Conservation (phyloP, 352 stramenopile species). For the Pythium rishiriense region DNA sequence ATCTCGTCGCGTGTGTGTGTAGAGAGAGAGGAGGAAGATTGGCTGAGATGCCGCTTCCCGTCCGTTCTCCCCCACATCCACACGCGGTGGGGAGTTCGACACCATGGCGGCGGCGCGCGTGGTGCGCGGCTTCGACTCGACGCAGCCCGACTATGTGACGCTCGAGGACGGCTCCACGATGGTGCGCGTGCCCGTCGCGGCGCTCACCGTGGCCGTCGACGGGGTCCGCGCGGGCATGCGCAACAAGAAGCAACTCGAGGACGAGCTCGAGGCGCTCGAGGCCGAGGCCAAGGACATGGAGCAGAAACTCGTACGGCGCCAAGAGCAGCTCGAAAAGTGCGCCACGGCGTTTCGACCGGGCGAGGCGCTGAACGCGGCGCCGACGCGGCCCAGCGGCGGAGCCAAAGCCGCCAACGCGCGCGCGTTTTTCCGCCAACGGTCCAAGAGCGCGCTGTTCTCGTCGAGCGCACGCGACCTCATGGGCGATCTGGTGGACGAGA, state of each 20-base stretch:
- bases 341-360: constrained; percentile 32
- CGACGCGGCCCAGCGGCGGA: constrained; percentile 2
- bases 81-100: too few relatives aligned
- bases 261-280: constrained; percentile 37
- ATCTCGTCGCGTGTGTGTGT: too few relatives aligned
- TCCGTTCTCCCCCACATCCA: too few relatives aligned
- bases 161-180: constrained; percentile 33
- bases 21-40: too few relatives aligned
- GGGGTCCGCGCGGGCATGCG: constrained; percentile 31
- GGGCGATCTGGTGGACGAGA: constrained; percentile 47
- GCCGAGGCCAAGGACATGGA: constrained; percentile 44
- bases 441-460: constrained; percentile 45
- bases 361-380: constrained; percentile 11
- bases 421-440: constrained; percentile 34
- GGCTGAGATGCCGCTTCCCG: too few relatives aligned
- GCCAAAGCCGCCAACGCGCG: constrained; percentile 4
- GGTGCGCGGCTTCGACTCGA: constrained; percentile 5
- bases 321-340: constrained; percentile 59
- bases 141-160: constrained; percentile 16
- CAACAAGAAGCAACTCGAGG: constrained; percentile 37
- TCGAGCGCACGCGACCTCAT: constrained; percentile 57
- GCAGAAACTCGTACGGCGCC: constrained; percentile 42
- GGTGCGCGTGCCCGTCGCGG: constrained; percentile 43
- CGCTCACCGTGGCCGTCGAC: constrained; percentile 37
- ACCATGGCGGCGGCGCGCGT: background rate